phyloP scores from a whole-genome alignment of 805 yeast genomes.

The Komagataella pastoris region DNA sequence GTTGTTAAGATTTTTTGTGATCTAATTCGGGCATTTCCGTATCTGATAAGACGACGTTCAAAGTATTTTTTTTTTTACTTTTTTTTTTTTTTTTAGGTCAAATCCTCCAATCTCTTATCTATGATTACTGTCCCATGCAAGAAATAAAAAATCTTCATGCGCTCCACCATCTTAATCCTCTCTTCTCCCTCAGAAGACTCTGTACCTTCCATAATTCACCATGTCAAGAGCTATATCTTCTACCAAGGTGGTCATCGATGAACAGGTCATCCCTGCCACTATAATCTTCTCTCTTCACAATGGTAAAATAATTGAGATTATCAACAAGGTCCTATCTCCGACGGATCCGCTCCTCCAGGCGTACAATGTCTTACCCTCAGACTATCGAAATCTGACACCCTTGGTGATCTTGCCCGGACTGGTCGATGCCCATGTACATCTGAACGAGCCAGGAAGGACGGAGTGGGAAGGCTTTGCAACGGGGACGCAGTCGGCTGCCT shows the following conservation, averaged over 20 bases:
- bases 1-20: not conserved
- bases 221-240: slow-evolving; percentile 60
- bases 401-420: slow-evolving; percentile 72
- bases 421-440: slow-evolving; percentile 87
- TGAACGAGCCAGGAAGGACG: slow-evolving; percentile 95
- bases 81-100: not conserved
- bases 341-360: slow-evolving; percentile 24
- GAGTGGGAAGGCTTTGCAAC: slow-evolving; percentile 99
- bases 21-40: not conserved
- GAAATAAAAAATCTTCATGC: not conserved
- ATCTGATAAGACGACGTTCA: not conserved
- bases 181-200: not conserved
- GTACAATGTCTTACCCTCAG: slow-evolving; percentile 27
- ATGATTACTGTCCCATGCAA: not conserved
- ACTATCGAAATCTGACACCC: slow-evolving; percentile 46
- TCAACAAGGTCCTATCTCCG: slow-evolving; percentile 19
- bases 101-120: not conserved
- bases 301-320: slow-evolving; percentile 48
- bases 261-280: slow-evolving; percentile 41
- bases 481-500: slow-evolving; percentile 88
- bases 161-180: not conserved
- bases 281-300: slow-evolving; percentile 41
- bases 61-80: not conserved
- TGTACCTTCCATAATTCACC: not conserved
- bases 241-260: slow-evolving; percentile 37